Evolutionary conservation across 2,329 filamentous ascomycete species (phyloP).

Genomic region (Microdochium trichocladiopsis): DNA sequence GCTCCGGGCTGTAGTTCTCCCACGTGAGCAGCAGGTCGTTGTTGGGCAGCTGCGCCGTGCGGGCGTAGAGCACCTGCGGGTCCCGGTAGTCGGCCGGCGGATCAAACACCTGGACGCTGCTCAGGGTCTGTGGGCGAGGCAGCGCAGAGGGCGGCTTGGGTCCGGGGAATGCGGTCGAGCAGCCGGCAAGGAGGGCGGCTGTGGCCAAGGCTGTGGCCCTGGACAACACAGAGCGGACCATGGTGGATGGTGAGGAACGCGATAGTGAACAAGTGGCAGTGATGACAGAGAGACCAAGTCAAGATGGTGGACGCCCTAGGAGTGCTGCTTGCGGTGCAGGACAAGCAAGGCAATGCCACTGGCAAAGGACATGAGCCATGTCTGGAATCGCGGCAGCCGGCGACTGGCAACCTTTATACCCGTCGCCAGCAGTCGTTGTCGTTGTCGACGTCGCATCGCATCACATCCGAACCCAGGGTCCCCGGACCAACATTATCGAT

Average conservation of each 20-base stretch:
- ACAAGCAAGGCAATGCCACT: too few relatives aligned
- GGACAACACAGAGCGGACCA: neutral
- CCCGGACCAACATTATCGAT: too few relatives aligned
- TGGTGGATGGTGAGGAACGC: neutral
- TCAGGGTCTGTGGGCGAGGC: neutral
- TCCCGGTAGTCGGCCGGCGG: slow-evolving; percentile 35
- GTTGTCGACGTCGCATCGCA: neutral
- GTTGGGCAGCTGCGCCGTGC: slow-evolving; percentile 33
- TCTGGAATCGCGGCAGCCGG: too few relatives aligned
- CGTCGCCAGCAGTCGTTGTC: neutral
- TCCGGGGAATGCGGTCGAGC: neutral
- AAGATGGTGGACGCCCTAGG: too few relatives aligned
- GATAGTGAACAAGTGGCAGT: too few relatives aligned
- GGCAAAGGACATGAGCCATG: too few relatives aligned
- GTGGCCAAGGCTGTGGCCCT: neutral
- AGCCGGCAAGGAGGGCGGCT: neutral
- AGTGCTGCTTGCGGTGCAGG: too few relatives aligned
- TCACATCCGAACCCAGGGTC: too few relatives aligned
- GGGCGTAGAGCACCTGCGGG: slow-evolving; percentile 35
- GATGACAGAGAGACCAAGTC: too few relatives aligned
- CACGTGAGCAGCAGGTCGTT: slow-evolving; percentile 44
- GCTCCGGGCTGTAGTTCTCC: slow-evolving; percentile 51
- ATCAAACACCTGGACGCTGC: slow-evolving; percentile 27
- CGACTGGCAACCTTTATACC: neutral
- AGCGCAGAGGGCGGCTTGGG: neutral